Evolutionary conservation across 2,329 filamentous ascomycete species (phyloP).

Genomic region (Pseudogymnoascus sp.): DNA sequence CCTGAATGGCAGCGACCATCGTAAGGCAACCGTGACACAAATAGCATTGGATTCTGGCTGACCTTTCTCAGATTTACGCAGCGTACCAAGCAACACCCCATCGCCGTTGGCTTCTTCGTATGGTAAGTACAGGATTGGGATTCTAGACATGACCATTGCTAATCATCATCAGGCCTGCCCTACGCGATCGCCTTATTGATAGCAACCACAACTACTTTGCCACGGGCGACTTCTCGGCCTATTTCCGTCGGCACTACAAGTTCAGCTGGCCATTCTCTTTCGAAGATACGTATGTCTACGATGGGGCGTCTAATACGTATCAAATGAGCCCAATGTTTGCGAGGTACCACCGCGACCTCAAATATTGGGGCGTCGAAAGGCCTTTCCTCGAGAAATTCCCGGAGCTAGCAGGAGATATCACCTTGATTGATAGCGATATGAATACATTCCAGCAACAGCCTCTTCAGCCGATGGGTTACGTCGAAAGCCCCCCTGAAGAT

Average conservation of each 20-base stretch:
- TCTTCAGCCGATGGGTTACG: background rate
- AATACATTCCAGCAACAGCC: background rate
- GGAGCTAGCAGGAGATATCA: slow-evolving; percentile 5
- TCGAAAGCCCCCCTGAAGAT: background rate
- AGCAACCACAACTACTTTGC: slow-evolving; percentile 14
- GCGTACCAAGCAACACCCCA: slow-evolving; percentile 14
- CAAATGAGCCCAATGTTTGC: slow-evolving; percentile 14
- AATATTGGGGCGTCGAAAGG: slow-evolving; percentile 14
- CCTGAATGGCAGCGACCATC: slow-evolving; percentile 17
- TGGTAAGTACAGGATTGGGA: slow-evolving; percentile 5
- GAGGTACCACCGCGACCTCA: slow-evolving; percentile 13
- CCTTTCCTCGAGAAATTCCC: slow-evolving; percentile 16
- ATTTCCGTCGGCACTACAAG: slow-evolving; percentile 15
- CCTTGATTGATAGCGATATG: background rate
- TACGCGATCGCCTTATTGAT: slow-evolving; percentile 16
- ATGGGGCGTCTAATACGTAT: slow-evolving; percentile 10
- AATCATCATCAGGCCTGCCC: slow-evolving; percentile 11
- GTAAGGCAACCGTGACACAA: slow-evolving; percentile 3
- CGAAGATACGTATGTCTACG: slow-evolving; percentile 13
- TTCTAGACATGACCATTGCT: background rate
- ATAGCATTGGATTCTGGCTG: background rate
- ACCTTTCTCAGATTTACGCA: slow-evolving; percentile 11
- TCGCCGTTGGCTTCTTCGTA: slow-evolving; percentile 17
- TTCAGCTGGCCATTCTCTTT: slow-evolving; percentile 16
- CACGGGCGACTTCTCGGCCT: slow-evolving; percentile 11